Evolutionary conservation across 306 rosid species (phyloP).

Genomic region (Inga leiocalycina): DNA sequence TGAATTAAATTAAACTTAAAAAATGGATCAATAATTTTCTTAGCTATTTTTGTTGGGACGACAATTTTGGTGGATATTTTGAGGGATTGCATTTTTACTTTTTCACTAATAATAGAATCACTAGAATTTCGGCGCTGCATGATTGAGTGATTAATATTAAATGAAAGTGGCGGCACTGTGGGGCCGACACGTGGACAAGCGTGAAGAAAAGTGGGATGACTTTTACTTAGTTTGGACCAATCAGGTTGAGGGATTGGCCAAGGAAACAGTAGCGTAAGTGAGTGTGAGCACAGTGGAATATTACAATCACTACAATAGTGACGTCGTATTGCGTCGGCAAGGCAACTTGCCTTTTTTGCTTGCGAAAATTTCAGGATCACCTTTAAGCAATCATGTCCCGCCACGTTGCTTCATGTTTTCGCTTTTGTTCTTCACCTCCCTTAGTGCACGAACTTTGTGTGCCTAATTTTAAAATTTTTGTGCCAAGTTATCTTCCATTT

Average conservation of each 20-base stretch:
- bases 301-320: not conserved
- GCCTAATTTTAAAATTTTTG: no score
- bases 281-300: slow-evolving; percentile 20
- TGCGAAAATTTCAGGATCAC: not conserved
- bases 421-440: not conserved
- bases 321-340: slow-evolving; percentile 33
- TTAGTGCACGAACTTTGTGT: not conserved
- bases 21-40: not conserved
- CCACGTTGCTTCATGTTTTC: not conserved
- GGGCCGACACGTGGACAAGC: not conserved
- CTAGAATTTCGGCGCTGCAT: not conserved
- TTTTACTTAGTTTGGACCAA: not conserved
- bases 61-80: not conserved
- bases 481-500: not conserved
- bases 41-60: not conserved
- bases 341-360: slow-evolving; percentile 9
- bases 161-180: not conserved
- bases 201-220: not conserved
- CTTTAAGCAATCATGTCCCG: not conserved
- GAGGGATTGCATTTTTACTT: not conserved
- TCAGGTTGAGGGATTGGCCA: not conserved
- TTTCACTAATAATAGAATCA: not conserved
- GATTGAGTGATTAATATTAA: not conserved
- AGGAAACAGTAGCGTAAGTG: not conserved
- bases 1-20: no score